Evolutionary conservation across 202 grass and related monocot genomes (phyloP).

Genomic region (Saccharum hybrid): DNA sequence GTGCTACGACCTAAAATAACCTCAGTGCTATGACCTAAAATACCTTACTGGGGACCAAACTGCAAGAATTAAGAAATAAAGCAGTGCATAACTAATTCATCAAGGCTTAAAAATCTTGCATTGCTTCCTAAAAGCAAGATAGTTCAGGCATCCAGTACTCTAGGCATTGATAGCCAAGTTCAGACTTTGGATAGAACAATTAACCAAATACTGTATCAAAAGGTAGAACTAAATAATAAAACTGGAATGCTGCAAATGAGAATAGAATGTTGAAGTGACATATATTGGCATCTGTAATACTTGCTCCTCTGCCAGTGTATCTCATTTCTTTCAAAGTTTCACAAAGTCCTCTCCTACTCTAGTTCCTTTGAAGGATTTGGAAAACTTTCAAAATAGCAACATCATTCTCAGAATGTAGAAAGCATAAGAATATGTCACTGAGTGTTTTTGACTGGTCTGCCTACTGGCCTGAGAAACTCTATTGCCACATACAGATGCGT

Average conservation of each 20-base stretch:
- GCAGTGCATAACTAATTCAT: background rate
- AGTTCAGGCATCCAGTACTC: background rate
- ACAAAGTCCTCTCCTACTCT: background rate
- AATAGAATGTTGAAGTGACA: background rate
- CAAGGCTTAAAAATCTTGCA: background rate
- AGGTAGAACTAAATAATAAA: background rate
- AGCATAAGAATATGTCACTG: constrained; percentile 8
- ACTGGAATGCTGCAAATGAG: background rate
- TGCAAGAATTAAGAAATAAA: background rate
- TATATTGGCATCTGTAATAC: constrained; percentile 19
- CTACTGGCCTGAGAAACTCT: background rate
- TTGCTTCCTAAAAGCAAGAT: constrained; percentile 6
- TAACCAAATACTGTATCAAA: constrained; percentile 23
- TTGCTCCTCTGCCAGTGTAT: constrained; percentile 25
- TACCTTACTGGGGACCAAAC: background rate
- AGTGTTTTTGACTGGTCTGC: background rate
- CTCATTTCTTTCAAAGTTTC: constrained; percentile 22
- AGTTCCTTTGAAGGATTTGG: constrained; percentile 10
- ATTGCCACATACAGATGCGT: background rate
- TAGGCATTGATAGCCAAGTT: background rate
- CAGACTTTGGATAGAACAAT: background rate
- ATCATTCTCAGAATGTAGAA: background rate
- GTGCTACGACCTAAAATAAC: background rate
- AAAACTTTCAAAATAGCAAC: constrained; percentile 2
- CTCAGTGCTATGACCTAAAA: background rate